A percentile compares a stretch with the other conserved stretches of the same genome.
phyloP scores from a whole-genome alignment of 75 land plant species.

The Isoetes taiwanensis region DNA sequence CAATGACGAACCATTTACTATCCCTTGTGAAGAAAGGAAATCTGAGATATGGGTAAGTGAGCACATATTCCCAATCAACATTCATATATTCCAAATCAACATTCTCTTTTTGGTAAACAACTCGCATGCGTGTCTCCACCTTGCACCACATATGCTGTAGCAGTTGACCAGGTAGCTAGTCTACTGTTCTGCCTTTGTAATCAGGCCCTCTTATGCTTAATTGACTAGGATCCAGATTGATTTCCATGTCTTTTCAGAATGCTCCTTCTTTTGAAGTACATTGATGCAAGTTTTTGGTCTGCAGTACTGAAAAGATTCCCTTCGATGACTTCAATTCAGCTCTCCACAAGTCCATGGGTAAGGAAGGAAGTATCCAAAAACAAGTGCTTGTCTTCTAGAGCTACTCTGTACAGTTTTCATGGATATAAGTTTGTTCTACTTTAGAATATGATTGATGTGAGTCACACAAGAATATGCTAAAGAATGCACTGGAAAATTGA shows the following conservation, averaged over 20 bases:
- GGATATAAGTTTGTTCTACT: conserved; percentile 1
- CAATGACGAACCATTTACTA: conserved; percentile 61
- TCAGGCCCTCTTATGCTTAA: neutral
- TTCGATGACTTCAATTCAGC: conserved; percentile 54
- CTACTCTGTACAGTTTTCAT: neutral
- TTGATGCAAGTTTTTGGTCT: neutral
- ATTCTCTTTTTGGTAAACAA: neutral
- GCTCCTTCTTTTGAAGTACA: neutral
- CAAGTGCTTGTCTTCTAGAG: conserved; percentile 53
- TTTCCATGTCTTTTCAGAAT: neutral
- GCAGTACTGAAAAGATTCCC: conserved; percentile 63
- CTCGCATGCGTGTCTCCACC: too few species aligned
- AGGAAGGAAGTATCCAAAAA: conserved; percentile 53
- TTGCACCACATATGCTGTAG: neutral
- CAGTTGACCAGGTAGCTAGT: neutral
- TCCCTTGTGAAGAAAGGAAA: conserved; percentile 43
- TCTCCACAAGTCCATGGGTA: conserved; percentile 70
- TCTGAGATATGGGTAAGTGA: conserved; percentile 72
- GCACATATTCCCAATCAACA: too few species aligned
- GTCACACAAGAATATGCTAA: neutral
- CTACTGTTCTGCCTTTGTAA: neutral
- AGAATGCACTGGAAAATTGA: conserved; percentile 9
- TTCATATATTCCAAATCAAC: neutral
- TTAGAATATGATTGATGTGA: neutral
- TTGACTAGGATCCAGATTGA: neutral